Evolutionary conservation across 2,329 filamentous ascomycete species (phyloP).

Genomic region (Cytospora leucostoma): DNA sequence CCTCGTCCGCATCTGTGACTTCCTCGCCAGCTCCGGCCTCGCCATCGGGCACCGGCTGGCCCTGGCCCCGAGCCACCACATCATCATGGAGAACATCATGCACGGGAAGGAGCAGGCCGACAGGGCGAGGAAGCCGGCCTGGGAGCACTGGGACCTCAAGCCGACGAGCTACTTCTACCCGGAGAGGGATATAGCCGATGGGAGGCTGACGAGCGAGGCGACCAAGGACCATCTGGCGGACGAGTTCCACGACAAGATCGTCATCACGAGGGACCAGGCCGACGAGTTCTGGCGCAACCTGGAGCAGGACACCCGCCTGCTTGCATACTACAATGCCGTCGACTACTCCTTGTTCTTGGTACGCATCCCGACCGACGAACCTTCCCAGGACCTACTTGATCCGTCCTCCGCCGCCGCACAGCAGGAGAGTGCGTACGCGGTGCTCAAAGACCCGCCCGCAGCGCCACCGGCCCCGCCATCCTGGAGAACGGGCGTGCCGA

Average conservation of each 20-base stretch:
- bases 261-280: conserved; percentile 56
- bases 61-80: conserved; percentile 67
- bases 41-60: conserved; percentile 63
- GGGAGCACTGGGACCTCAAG: conserved; percentile 76
- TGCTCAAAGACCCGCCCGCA: conserved; percentile 38
- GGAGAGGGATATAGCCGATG: conserved; percentile 69
- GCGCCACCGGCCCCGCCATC: conserved; percentile 41
- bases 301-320: conserved; percentile 62
- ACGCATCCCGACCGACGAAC: conserved; percentile 39
- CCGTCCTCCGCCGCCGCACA: conserved; percentile 29
- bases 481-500: conserved; percentile 65
- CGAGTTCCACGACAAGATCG: conserved; percentile 66
- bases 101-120: conserved; percentile 55
- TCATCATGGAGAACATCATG: conserved; percentile 77
- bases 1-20: conserved; percentile 71
- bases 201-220: conserved; percentile 61
- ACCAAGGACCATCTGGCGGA: conserved; percentile 68
- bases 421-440: conserved; percentile 30
- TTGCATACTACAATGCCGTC: conserved; percentile 65
- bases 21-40: conserved; percentile 56
- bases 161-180: conserved; percentile 76
- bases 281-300: conserved; percentile 57
- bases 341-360: conserved; percentile 77
- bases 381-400: conserved; percentile 23
- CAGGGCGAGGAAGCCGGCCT: conserved; percentile 43